Evolutionary conservation across 2,329 filamentous ascomycete genomes (phyloP).

Genomic region (Colletotrichum tropicicola): DNA sequence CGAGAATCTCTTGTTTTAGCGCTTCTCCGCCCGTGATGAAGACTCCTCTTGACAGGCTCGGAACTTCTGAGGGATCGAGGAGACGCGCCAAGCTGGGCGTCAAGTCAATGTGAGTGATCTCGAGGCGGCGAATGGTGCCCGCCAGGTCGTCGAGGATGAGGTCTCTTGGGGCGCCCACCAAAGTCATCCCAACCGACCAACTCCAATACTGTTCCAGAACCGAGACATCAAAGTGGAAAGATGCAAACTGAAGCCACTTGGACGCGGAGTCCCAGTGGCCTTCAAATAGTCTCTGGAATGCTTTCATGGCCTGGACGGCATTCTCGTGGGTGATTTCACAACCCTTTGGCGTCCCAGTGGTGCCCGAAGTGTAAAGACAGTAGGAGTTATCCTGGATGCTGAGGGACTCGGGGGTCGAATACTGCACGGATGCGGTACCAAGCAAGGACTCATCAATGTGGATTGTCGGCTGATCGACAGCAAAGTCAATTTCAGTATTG

Average conservation of each 20-base stretch:
- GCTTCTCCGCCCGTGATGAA: slow-evolving; percentile 95
- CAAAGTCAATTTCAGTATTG: slow-evolving; percentile 48
- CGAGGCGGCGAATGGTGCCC: slow-evolving; percentile 73
- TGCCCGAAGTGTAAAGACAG: slow-evolving; percentile 88
- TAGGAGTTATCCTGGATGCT: slow-evolving; percentile 71
- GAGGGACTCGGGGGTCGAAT: slow-evolving; percentile 38
- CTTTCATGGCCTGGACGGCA: slow-evolving; percentile 86
- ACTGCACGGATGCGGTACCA: slow-evolving; percentile 21
- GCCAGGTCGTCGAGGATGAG: slow-evolving; percentile 86
- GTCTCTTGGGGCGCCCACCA: slow-evolving; percentile 85
- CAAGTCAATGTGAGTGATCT: slow-evolving; percentile 90
- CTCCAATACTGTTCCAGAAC: slow-evolving; percentile 96
- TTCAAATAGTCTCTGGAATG: slow-evolving; percentile 81
- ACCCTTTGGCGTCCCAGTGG: slow-evolving; percentile 86
- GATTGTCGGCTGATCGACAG: slow-evolving; percentile 41
- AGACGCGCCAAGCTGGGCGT: slow-evolving; percentile 88
- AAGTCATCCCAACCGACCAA: slow-evolving; percentile 88
- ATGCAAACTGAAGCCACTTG: slow-evolving; percentile 91
- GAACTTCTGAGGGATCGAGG: slow-evolving; percentile 81
- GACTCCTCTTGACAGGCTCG: slow-evolving; percentile 80
- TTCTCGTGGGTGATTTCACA: slow-evolving; percentile 92
- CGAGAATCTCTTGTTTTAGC: slow-evolving; percentile 87
- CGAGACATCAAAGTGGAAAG: slow-evolving; percentile 93
- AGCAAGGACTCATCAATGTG: slow-evolving; percentile 43
- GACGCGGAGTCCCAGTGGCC: slow-evolving; percentile 78